Base-by-base conservation (phyloP, 2,329 filamentous ascomycete species). In the Alternaria brassicae region DNA sequence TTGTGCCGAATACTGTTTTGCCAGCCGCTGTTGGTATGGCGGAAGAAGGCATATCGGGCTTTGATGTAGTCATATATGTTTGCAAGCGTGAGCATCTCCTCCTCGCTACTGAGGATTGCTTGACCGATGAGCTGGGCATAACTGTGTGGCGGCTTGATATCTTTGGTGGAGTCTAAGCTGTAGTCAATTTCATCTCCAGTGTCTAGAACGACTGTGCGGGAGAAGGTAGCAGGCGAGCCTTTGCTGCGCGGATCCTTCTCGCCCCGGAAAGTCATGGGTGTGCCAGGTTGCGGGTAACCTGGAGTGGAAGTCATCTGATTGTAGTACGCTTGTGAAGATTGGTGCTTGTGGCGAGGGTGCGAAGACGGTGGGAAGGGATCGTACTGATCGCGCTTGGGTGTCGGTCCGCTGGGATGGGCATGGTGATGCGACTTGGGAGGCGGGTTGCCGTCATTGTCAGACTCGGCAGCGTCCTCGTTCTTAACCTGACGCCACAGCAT, bases 1-100 rank as follows among this genome's bases (percentile, higher is more conserved):
- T 99, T 99, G 77, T 99, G 95, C 12, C 95, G 89, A 67, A 99
- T 99, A 0, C 93, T 97, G 77, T 99, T 99, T 88, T 97, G 95
- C 96, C 96, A 99, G 60, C 95, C 94, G 59, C 88, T 88, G 55
- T 93, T 88, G 30, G 86, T 92, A 77, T 93, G 87, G 41, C 94
- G 88, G 78, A 98, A 99, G 78, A 96, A 99, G 2, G 95, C 89
- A 75, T 98, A 99, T 68, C 91, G 90, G 3, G 88, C 87, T 80
- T 89, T 95, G 73, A 99, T 98, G 80, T 90, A 97, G 51, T 88
- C 90, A 80, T 99, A 99, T 56, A 99, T 99, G 68, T 92, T 93
- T 70, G 90, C 91, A 47, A 99, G 80, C 3, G 95, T 97, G 53
- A 97, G 84, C 77, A 96, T 96, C 75, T 96, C 90, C 59, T 97